Evolutionary conservation across 2,329 filamentous ascomycete genomes (phyloP).

Genomic region (Fusarium fujikuroi): DNA sequence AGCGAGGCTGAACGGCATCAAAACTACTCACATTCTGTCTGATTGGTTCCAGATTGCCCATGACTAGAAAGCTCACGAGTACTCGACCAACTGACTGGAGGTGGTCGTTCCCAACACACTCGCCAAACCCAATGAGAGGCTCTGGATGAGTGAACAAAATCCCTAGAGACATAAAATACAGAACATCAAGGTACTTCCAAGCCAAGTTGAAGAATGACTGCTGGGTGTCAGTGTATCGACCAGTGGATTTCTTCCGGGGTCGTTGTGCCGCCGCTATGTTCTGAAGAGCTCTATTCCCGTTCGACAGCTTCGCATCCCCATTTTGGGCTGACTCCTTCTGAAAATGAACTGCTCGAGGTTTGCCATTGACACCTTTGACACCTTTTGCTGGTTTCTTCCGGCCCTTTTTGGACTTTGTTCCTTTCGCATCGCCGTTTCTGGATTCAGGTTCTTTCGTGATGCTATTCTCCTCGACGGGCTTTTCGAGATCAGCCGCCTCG

Average conservation of each 20-base stretch:
- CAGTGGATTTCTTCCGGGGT: not conserved
- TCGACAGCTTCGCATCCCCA: not conserved
- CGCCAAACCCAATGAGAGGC: not conserved
- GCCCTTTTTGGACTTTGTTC: not conserved
- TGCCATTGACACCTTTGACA: not conserved
- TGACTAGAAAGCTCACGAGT: slow-evolving; percentile 30
- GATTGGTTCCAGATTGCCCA: slow-evolving; percentile 41
- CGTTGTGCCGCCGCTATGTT: not conserved
- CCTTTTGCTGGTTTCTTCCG: not conserved
- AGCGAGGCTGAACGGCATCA: not conserved
- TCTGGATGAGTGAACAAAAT: slow-evolving; percentile 10
- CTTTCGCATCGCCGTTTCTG: not conserved
- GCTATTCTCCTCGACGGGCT: not conserved
- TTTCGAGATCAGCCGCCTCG: not conserved
- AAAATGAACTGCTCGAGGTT: not conserved
- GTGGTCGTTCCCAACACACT: not conserved
- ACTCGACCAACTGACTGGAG: slow-evolving; percentile 14
- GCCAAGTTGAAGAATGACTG: not conserved
- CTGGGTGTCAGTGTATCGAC: not conserved
- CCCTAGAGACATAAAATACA: slow-evolving; percentile 8
- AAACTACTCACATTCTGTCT: slow-evolving; percentile 30
- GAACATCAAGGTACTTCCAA: not conserved
- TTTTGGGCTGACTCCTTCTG: not conserved
- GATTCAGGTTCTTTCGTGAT: not conserved
- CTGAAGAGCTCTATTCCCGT: not conserved